Evolutionary conservation across 2,329 filamentous ascomycete genomes (phyloP), one percentile per base, ranked within the genome.

Genomic region (Kalmusia sp.): DNA sequence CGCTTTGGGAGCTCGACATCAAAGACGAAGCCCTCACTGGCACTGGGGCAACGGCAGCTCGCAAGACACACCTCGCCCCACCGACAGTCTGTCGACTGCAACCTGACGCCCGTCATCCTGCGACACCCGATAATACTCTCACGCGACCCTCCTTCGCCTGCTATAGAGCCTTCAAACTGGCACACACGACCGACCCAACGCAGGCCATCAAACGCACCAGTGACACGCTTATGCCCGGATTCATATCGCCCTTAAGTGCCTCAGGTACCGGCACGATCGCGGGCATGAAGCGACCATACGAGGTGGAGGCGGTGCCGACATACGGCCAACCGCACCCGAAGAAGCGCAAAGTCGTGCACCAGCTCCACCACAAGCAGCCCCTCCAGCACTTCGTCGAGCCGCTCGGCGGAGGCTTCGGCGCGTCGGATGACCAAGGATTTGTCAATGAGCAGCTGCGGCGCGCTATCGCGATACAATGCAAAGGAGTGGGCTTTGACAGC

Each of bases 401-500:
- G 34, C 58, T 71, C 39, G 65, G 65, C 51, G 74, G 76, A 2
- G 70, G 72, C 22, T 59, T 68, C 30, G 65, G 61, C 46, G 49
- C 52, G 28, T 62, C 58, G 24, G 59, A 67, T 66, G 54, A 82
- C 71, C 80, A 82, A 35, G 72, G 77, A 45, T 79, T 82, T 50
- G 77, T 84, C 51, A 80, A 85, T 61, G 74, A 78, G 14, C 77
- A 87, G 61, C 74, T 88, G 54, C 74, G 80, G 41, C 79, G 83
- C 59, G 80, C 82, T 37, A 82, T 88, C 57, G 77, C 79, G 21
- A 76, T 80, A 46, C 76, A 79, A 51, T 76, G 85, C 59, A 76
- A 72, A 47, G 74, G 79, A 51, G 76, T 76, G 19, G 85, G 84
- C 3, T 87, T 85, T 63, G 81, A 84, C 27, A 68, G 78, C 51